phyloP scores from a whole-genome alignment of 2,329 filamentous ascomycete species.

The Alternaria gaisen region DNA sequence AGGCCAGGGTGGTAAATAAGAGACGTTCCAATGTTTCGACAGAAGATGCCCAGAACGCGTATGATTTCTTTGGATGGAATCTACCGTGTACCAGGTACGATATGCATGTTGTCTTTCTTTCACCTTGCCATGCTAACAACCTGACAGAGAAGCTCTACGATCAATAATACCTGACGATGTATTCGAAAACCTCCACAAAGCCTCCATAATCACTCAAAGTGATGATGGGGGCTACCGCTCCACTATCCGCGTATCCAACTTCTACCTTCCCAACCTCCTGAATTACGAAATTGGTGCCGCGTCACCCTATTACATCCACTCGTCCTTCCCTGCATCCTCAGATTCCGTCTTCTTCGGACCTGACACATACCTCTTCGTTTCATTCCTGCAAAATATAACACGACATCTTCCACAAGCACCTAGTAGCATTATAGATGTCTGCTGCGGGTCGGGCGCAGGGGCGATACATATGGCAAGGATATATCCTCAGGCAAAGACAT shows the following conservation, averaged over 20 bases:
- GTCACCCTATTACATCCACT: slow-evolving; percentile 34
- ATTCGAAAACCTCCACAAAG: slow-evolving; percentile 18
- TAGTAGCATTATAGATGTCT: slow-evolving; percentile 31
- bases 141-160: slow-evolving; percentile 18
- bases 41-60: slow-evolving; percentile 24
- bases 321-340: slow-evolving; percentile 30
- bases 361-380: slow-evolving; percentile 35
- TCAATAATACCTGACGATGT: slow-evolving; percentile 26
- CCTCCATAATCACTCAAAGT: slow-evolving; percentile 15
- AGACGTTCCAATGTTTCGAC: slow-evolving; percentile 21
- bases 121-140: background rate
- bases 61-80: slow-evolving; percentile 38
- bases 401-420: slow-evolving; percentile 19
- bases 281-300: background rate
- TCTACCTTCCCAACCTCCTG: slow-evolving; percentile 25
- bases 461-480: slow-evolving; percentile 35
- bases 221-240: slow-evolving; percentile 23
- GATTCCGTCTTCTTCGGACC: slow-evolving; percentile 37
- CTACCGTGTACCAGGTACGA: slow-evolving; percentile 29
- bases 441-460: slow-evolving; percentile 35
- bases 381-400: slow-evolving; percentile 24
- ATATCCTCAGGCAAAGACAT: slow-evolving; percentile 25
- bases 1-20: slow-evolving; percentile 29
- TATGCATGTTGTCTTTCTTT: background rate
- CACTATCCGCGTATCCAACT: slow-evolving; percentile 32